Evolutionary conservation across 441 rosid species (phyloP).

Genomic region (Francoa sonchifolia): DNA sequence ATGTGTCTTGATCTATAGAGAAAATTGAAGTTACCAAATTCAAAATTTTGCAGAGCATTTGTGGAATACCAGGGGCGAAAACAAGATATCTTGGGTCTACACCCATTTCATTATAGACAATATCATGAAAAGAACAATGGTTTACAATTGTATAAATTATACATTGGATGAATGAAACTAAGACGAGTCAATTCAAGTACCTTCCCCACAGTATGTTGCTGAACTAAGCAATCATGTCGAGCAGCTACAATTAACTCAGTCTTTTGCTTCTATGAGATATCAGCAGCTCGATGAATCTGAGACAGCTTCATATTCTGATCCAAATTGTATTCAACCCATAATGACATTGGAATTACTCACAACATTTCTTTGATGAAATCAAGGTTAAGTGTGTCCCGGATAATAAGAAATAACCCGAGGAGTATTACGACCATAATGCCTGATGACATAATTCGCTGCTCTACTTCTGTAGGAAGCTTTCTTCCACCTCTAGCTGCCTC

Average conservation of each 20-base stretch:
- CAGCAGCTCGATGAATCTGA: conserved; percentile 4
- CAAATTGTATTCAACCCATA: conserved; percentile 3
- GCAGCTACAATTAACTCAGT: conserved; percentile 2
- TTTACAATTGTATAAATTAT: conserved; percentile 12
- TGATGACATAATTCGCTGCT: conserved; percentile 84
- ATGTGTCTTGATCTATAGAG: no score
- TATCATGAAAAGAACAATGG: conserved; percentile 9
- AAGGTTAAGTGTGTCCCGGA: conserved; percentile 77
- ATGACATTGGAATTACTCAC: conserved; percentile 20
- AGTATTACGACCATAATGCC: conserved; percentile 69
- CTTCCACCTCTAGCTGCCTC: conserved; percentile 82
- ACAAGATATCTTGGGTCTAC: conserved; percentile 5
- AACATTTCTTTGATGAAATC: conserved; percentile 73
- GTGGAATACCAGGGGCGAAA: neutral
- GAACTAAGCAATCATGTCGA: conserved; percentile 9
- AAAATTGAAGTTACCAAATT: no score
- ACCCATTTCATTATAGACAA: conserved; percentile 3
- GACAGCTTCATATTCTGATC: neutral
- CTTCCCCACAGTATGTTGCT: conserved; percentile 11
- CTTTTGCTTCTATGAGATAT: conserved; percentile 5
- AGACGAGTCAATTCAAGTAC: conserved; percentile 13
- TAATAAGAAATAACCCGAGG: conserved; percentile 66
- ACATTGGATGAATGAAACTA: conserved; percentile 2
- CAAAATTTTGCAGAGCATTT: no score
- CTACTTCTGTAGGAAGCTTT: conserved; percentile 79